These are phyloP conservation scores for Coprinopsis sp. DNA, from an alignment of 768 basidiomycete genomes.

Conservation along the genomic window DNA sequence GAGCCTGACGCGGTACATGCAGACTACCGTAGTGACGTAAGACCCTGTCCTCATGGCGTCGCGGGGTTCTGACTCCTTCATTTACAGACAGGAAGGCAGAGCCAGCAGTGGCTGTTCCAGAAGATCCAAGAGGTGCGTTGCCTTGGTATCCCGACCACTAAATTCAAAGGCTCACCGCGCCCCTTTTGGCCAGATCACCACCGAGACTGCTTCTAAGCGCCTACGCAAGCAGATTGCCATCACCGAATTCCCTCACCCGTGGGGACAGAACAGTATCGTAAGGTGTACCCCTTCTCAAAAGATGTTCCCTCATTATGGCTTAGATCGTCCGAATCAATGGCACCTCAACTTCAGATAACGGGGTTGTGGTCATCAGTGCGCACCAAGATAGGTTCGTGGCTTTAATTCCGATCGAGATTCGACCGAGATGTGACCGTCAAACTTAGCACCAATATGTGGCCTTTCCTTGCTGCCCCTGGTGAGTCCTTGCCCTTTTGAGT, in stretches of 20 bases:
- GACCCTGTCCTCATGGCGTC: constrained; percentile 4
- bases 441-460: constrained; percentile 68
- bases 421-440: constrained; percentile 1
- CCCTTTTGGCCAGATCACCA: constrained; percentile 49
- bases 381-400: constrained; percentile 71
- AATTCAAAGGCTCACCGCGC: constrained; percentile 8
- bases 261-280: constrained; percentile 83
- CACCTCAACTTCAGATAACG: constrained; percentile 54
- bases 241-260: constrained; percentile 70
- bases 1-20: constrained; percentile 5
- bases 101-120: constrained; percentile 71
- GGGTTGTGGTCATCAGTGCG: constrained; percentile 67
- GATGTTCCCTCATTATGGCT: constrained; percentile 11
- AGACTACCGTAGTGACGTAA: constrained; percentile 62
- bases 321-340: constrained; percentile 78
- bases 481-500: constrained; percentile 17
- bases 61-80: constrained; percentile 14
- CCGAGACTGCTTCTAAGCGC: constrained; percentile 51
- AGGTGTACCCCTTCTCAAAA: constrained; percentile 18
- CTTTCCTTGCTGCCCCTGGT: constrained; percentile 77
- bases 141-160: constrained; percentile 3
- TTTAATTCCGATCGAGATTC: constrained; percentile 4
- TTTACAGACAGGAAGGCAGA: constrained; percentile 63
- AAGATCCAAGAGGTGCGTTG: constrained; percentile 58
- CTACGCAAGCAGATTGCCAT: constrained; percentile 57